phyloP scores from a whole-genome alignment of 495 filamentous ascomycete species.

The Trichocladium antarcticum region DNA sequence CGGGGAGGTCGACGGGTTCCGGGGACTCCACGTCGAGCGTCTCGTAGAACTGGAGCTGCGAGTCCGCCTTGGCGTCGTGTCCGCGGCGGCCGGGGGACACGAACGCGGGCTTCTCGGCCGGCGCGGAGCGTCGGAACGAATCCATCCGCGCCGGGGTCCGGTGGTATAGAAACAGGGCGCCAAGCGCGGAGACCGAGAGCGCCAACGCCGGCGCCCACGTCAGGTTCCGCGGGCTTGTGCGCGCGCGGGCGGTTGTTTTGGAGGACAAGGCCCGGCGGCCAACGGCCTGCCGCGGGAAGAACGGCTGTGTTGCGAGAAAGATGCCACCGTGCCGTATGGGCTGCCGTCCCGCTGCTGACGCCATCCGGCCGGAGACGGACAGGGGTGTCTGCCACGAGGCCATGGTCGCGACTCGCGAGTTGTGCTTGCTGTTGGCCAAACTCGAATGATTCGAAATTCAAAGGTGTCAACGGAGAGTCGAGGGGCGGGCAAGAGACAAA shows the following conservation, averaged over 20 bases:
- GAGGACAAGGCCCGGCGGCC: neutral
- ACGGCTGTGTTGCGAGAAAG: neutral
- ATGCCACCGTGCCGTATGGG: neutral
- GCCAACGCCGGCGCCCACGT: neutral
- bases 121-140: neutral
- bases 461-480: too few species aligned
- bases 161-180: neutral
- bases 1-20: neutral
- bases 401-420: too few species aligned
- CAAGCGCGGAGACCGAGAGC: neutral
- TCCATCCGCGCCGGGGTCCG: neutral
- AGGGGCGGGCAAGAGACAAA: too few species aligned
- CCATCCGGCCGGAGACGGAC: neutral
- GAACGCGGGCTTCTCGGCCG: neutral
- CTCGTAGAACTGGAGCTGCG: slow-evolving; percentile 1
- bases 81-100: neutral
- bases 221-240: neutral
- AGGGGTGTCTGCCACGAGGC: neutral
- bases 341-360: neutral
- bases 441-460: too few species aligned
- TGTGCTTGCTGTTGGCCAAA: too few species aligned
- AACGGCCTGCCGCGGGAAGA: neutral
- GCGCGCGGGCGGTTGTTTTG: neutral
- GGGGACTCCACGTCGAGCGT: neutral
- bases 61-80: neutral